These are phyloP conservation scores for Quercus phellos DNA, from an alignment of 331 rosid species.

Conservation along the genomic window DNA sequence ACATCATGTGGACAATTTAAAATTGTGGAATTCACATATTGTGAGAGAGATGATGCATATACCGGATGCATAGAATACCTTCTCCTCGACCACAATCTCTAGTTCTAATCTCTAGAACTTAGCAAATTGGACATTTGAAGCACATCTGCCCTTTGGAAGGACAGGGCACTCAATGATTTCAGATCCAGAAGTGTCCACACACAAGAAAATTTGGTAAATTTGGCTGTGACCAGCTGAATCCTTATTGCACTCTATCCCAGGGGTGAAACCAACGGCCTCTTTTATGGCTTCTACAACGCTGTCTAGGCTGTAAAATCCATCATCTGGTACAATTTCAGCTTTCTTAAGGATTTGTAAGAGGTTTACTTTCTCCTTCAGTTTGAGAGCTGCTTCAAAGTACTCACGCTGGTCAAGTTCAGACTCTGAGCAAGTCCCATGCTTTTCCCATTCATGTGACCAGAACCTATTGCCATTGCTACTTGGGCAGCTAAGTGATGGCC, in stretches of 20 bases:
- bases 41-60: no score
- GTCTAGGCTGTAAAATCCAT: constrained; percentile 40
- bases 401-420: constrained; percentile 57
- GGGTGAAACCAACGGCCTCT: constrained; percentile 38
- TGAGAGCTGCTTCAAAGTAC: constrained; percentile 60
- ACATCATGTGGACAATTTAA: no score
- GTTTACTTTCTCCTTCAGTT: constrained; percentile 46
- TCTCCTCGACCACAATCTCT: no score
- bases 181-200: constrained; percentile 56
- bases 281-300: constrained; percentile 40
- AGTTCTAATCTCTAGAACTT: constrained; percentile 32
- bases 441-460: constrained; percentile 89
- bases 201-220: constrained; percentile 57
- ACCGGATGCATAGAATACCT: no score
- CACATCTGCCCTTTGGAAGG: constrained; percentile 44
- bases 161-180: constrained; percentile 46
- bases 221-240: constrained; percentile 51
- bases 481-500: constrained; percentile 93
- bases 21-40: no score
- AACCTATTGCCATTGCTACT: constrained; percentile 68
- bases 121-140: constrained; percentile 45
- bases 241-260: constrained; percentile 55
- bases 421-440: constrained; percentile 77
- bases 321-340: constrained; percentile 60
- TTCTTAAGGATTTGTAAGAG: constrained; percentile 47